A percentile compares a stretch with the other conserved stretches of the same genome.
These are phyloP conservation scores for Leccinum longicurvipes DNA, from an alignment of 768 basidiomycete genomes.

Conservation along the genomic window DNA sequence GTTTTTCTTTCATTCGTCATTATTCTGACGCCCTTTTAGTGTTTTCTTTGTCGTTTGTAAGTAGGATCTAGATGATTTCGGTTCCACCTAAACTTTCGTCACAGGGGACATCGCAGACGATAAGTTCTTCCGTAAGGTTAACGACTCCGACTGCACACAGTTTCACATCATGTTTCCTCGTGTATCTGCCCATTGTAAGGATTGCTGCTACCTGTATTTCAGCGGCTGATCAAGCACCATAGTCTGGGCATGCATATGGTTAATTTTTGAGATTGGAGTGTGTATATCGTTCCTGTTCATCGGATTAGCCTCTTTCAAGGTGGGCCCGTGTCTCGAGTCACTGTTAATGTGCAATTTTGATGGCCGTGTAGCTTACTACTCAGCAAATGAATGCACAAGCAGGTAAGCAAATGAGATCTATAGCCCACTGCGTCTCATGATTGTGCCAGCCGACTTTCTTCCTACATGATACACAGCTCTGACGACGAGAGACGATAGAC, in stretches of 20 bases:
- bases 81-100: background rate
- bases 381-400: conserved; percentile 58
- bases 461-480: conserved; percentile 44
- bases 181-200: conserved; percentile 68
- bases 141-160: conserved; percentile 91
- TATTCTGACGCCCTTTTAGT: conserved; percentile 36
- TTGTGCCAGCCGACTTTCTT: conserved; percentile 51
- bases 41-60: conserved; percentile 85
- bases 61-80: conserved; percentile 25
- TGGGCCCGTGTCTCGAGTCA: conserved; percentile 24
- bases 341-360: background rate
- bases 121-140: conserved; percentile 90
- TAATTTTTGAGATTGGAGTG: conserved; percentile 70
- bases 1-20: conserved; percentile 4
- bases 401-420: conserved; percentile 41
- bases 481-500: conserved; percentile 2
- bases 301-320: conserved; percentile 84
- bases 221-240: conserved; percentile 4
- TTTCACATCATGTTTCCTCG: conserved; percentile 72
- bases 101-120: conserved; percentile 94
- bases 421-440: conserved; percentile 4
- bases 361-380: conserved; percentile 33
- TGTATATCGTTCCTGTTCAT: conserved; percentile 77
- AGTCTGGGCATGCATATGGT: conserved; percentile 90
- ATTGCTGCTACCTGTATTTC: background rate